These are phyloP conservation scores for Onygenales sp. DNA, from an alignment of 2,329 filamentous ascomycete genomes.

Conservation along the genomic window DNA sequence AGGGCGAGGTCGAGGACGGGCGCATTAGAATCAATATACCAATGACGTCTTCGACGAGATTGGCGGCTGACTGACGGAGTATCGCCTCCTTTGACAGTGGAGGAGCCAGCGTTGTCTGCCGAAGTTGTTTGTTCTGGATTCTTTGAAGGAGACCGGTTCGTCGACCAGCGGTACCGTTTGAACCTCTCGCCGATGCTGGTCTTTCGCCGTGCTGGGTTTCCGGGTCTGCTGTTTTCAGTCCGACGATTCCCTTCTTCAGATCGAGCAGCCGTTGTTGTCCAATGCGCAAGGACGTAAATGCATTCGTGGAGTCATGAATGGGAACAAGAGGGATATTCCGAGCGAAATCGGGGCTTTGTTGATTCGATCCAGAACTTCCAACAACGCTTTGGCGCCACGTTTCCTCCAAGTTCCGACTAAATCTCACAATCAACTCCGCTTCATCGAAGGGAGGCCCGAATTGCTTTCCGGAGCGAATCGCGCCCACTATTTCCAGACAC, in stretches of 20 bases:
- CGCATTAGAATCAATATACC: slow-evolving; percentile 57
- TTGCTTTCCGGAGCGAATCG: slow-evolving; percentile 3
- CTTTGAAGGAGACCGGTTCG: slow-evolving; percentile 63
- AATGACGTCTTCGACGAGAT: slow-evolving; percentile 59
- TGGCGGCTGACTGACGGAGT: slow-evolving; percentile 54
- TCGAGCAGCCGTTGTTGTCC: slow-evolving; percentile 33
- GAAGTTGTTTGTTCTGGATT: slow-evolving; percentile 58
- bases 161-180: slow-evolving; percentile 22
- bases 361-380: slow-evolving; percentile 22
- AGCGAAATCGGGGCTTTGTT: slow-evolving; percentile 21
- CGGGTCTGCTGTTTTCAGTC: slow-evolving; percentile 19
- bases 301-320: slow-evolving; percentile 28
- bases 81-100: slow-evolving; percentile 46
- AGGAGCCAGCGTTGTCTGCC: slow-evolving; percentile 36
- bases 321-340: slow-evolving; percentile 22
- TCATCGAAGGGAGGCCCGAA: slow-evolving; percentile 29
- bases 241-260: slow-evolving; percentile 29
- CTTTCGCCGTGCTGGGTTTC: slow-evolving; percentile 4
- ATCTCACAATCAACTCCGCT: slow-evolving; percentile 39
- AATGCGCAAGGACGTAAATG: slow-evolving; percentile 25
- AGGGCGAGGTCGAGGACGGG: slow-evolving; percentile 24
- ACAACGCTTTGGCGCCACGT: slow-evolving; percentile 36
- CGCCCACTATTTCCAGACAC: slow-evolving; percentile 24
- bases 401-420: slow-evolving; percentile 38
- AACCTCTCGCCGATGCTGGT: slow-evolving; percentile 14